These are phyloP conservation scores for Tarenaya hassleriana DNA, from an alignment of 345 rosid genomes.

Conservation along the genomic window DNA sequence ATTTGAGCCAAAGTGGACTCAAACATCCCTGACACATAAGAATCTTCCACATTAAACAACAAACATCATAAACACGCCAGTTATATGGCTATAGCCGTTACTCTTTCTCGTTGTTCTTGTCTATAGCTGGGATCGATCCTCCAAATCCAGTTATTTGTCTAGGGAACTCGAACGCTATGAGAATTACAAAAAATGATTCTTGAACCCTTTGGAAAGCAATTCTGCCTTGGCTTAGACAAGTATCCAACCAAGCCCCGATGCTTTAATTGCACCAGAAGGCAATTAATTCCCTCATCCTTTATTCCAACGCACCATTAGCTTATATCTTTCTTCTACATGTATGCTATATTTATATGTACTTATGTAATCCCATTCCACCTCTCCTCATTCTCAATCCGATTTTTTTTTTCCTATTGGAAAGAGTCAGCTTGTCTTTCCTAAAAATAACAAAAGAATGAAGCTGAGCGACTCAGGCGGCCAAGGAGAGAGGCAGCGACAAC, in stretches of 20 bases:
- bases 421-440: neutral
- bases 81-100: constrained; percentile 22
- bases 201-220: too few relatives aligned
- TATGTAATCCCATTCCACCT: too few relatives aligned
- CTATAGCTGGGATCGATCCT: constrained; percentile 61
- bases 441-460: constrained; percentile 20
- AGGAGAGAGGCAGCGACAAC: constrained; percentile 22
- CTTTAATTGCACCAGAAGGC: too few relatives aligned
- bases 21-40: constrained; percentile 50
- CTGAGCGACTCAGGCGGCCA: constrained; percentile 25
- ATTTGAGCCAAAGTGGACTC: constrained; percentile 81
- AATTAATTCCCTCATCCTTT: too few relatives aligned
- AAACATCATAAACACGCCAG: neutral
- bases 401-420: neutral
- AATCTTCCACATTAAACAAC: neutral
- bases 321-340: too few relatives aligned
- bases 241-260: too few relatives aligned
- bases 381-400: neutral
- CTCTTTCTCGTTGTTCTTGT: constrained; percentile 55
- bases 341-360: too few relatives aligned
- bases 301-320: too few relatives aligned
- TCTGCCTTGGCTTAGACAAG: too few relatives aligned
- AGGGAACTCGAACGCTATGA: too few relatives aligned
- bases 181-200: too few relatives aligned
- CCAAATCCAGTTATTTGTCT: constrained; percentile 82